Percentiles rank a stretch among this genome's conserved stretches.
phyloP scores from a whole-genome alignment of 2,329 filamentous ascomycete genomes.

The Ascochyta koolunga region DNA sequence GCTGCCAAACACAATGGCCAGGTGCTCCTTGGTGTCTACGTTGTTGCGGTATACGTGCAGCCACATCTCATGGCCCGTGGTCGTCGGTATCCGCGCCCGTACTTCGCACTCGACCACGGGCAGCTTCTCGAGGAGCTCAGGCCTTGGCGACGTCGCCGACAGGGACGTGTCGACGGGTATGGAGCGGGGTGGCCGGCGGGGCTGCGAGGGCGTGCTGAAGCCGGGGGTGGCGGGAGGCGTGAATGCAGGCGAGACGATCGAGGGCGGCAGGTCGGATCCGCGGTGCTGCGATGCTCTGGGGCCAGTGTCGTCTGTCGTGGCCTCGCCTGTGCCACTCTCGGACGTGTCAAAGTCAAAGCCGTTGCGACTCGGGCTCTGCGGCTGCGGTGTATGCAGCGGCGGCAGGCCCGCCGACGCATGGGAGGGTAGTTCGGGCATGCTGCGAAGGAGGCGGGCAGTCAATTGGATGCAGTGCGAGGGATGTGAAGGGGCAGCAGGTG shows the following conservation, averaged over 20 bases:
- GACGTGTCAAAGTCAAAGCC: slow-evolving; percentile 43
- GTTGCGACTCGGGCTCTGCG: slow-evolving; percentile 50
- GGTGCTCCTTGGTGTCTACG: slow-evolving; percentile 91
- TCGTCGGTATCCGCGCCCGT: slow-evolving; percentile 91
- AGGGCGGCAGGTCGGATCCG: slow-evolving; percentile 41
- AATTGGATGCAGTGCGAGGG: slow-evolving; percentile 15
- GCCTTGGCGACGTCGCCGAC: slow-evolving; percentile 58
- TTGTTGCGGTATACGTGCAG: slow-evolving; percentile 93
- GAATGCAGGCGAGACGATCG: slow-evolving; percentile 56
- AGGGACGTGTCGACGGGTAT: slow-evolving; percentile 51
- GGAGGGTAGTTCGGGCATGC: slow-evolving; percentile 62
- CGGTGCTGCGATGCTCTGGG: slow-evolving; percentile 1
- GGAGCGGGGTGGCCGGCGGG: slow-evolving; percentile 44
- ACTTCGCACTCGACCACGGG: slow-evolving; percentile 93
- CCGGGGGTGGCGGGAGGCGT: slow-evolving; percentile 48
- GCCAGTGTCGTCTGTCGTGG: background rate
- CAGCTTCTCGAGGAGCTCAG: slow-evolving; percentile 74
- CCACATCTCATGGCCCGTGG: slow-evolving; percentile 93
- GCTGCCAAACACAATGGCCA: slow-evolving; percentile 95
- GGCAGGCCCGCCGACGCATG: slow-evolving; percentile 59
- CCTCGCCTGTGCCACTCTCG: slow-evolving; percentile 14
- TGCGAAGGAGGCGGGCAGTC: background rate
- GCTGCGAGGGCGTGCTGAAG: slow-evolving; percentile 41
- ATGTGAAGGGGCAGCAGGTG: slow-evolving; percentile 5
- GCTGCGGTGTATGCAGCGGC: slow-evolving; percentile 61